A percentile compares a stretch with the other conserved stretches of the same genome.
phyloP scores from a whole-genome alignment of 2,329 filamentous ascomycete species.

The Huntiella bhutanensis region DNA sequence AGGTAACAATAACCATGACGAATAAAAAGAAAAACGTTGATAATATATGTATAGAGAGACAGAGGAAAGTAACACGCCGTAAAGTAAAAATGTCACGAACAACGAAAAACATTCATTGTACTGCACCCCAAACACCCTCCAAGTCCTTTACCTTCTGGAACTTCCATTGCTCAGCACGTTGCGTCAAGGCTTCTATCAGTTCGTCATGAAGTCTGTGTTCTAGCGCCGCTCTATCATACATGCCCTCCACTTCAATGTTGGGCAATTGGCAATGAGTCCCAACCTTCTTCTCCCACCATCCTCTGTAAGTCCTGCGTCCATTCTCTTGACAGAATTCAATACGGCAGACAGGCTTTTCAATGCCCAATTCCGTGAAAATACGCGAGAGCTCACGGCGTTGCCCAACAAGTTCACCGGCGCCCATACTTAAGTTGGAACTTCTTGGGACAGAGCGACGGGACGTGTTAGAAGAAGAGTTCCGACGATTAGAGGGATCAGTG shows the following conservation, averaged over 20 bases:
- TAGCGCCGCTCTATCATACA: not conserved
- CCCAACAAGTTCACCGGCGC: too few relatives aligned
- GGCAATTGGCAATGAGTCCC: not conserved
- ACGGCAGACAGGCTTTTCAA: too few relatives aligned
- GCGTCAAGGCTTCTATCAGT: not conserved
- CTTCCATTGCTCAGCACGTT: not conserved
- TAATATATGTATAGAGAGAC: too few relatives aligned
- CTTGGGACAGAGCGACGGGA: too few relatives aligned
- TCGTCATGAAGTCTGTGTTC: not conserved
- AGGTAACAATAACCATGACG: constrained; percentile 7
- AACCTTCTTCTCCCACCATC: not conserved
- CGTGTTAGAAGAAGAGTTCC: too few relatives aligned
- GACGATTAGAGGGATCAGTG: too few relatives aligned
- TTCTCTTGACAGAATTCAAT: not conserved
- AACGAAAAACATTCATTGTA: too few relatives aligned
- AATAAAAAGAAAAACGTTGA: constrained; percentile 5
- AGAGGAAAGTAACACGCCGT: too few relatives aligned
- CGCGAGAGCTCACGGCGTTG: too few relatives aligned
- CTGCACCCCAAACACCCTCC: not conserved
- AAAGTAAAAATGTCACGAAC: too few relatives aligned
- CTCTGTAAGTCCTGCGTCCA: not conserved
- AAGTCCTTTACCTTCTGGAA: not conserved
- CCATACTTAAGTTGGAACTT: too few relatives aligned
- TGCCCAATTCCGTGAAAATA: too few relatives aligned
- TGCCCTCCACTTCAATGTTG: not conserved